Base-by-base conservation (phyloP, 306 rosid genomes). In the Neltuma alba region DNA sequence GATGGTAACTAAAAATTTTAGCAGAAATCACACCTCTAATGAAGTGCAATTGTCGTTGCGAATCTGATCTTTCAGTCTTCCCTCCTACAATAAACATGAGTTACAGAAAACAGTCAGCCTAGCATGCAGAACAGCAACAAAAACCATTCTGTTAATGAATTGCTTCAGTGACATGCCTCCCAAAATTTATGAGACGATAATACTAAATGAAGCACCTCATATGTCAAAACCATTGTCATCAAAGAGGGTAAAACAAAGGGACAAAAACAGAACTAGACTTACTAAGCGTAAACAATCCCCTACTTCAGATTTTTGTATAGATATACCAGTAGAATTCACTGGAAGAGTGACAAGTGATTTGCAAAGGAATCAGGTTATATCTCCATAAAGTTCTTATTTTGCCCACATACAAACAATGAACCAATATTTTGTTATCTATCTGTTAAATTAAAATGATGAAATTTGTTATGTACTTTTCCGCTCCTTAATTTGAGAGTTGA, bases 31-130 rank as follows among this genome's bases (percentile, higher is more conserved):
- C 77, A 91, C 98, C 92, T 91, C 97, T 65, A 86, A 75, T 48
- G 89, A 84, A 81, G 91, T 81, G 77, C 44, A 52, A 81, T 47
- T 87, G 76, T 91, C 95, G 71, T 69, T 75, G 60, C 52, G 72
- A 74, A 81, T 68, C 77, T 88, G 97, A 85, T 91, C 96, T 75
- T 85, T 89, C 67, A 84, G 75, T 87, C 87, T 84, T 38, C 77
- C 79, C 76, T 91, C 97, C 97, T 95, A 88, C 83, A 90, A 58
- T 67, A 75, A 62, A 84, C 42, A 60, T 55, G 21, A 79, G 74
- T 23, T 60, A 48, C 47, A 55, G 37, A 74, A 71, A 70, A 41
- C 69, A 78, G 47, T 52, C 40, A 71, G 40, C 16, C 7, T 33
- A 72, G 41, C 30, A 41, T 40, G 61, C 15, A 21, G 25, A 71